A percentile compares a stretch with the other conserved stretches of the same genome.
Evolutionary conservation across 2,329 filamentous ascomycete genomes (phyloP).

Genomic region (Fusarium brachygibbosum): DNA sequence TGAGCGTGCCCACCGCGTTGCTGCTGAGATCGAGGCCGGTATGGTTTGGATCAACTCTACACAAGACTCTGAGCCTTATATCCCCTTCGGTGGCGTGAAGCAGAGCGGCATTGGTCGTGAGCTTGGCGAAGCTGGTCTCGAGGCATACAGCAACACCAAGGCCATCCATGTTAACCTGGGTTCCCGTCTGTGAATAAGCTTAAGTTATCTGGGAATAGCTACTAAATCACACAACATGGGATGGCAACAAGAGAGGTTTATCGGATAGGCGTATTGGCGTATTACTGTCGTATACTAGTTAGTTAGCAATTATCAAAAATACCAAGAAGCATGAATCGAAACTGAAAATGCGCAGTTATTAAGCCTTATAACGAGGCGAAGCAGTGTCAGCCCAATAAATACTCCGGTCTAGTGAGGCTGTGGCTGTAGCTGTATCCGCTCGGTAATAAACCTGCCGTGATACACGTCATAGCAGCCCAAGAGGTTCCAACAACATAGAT

Average conservation of each 20-base stretch:
- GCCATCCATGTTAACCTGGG: conserved; percentile 48
- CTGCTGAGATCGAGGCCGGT: conserved; percentile 79
- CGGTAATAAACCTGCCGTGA: conserved; percentile 17
- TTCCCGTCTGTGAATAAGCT: conserved; percentile 37
- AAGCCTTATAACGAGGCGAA: conserved; percentile 23
- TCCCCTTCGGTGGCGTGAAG: conserved; percentile 49
- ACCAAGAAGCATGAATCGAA: conserved; percentile 12
- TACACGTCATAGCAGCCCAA: conserved; percentile 37
- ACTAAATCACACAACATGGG: neutral
- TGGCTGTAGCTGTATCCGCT: conserved; percentile 4
- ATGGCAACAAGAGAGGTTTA: neutral
- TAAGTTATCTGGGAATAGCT: neutral
- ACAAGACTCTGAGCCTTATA: conserved; percentile 46
- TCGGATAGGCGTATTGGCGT: conserved; percentile 37
- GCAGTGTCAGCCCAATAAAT: conserved; percentile 4
- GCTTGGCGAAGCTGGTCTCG: conserved; percentile 47
- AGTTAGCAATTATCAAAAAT: conserved; percentile 20
- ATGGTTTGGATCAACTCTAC: conserved; percentile 66
- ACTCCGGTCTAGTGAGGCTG: conserved; percentile 8
- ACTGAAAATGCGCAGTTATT: neutral
- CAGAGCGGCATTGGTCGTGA: conserved; percentile 49
- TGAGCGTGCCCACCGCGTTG: conserved; percentile 82
- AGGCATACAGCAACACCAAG: conserved; percentile 48
- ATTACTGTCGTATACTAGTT: conserved; percentile 20
- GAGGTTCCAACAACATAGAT: conserved; percentile 10